Evolutionary conservation across 2,329 filamentous ascomycete genomes (phyloP).

Genomic region (Claviceps cyperi): DNA sequence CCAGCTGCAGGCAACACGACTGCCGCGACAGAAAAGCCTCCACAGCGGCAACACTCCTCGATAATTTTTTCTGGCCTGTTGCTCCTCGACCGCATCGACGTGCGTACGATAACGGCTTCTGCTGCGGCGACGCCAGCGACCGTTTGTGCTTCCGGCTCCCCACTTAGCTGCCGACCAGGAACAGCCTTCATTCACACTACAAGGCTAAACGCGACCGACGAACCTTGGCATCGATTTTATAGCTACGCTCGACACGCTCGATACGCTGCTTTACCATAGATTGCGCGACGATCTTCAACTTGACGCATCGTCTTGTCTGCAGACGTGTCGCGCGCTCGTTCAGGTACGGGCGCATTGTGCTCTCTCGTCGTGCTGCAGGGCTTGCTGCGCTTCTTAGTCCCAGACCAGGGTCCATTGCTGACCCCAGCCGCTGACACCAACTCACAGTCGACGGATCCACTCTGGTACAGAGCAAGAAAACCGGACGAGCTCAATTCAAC

Average conservation of each 20-base stretch:
- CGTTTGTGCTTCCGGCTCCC: not conserved
- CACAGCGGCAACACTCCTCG: not conserved
- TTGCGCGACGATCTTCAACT: not conserved
- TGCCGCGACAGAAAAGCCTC: not conserved
- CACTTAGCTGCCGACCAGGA: not conserved
- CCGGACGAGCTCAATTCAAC: slow-evolving; percentile 3
- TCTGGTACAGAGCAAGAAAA: not conserved
- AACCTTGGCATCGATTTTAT: not conserved
- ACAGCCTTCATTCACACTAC: not conserved
- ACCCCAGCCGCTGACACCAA: slow-evolving; percentile 4
- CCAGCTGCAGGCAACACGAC: not conserved
- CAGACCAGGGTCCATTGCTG: slow-evolving; percentile 5
- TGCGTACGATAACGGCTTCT: not conserved
- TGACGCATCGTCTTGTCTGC: not conserved
- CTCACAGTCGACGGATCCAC: slow-evolving; percentile 2
- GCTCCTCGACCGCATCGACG: not conserved
- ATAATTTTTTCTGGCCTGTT: not conserved
- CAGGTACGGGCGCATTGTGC: slow-evolving; percentile 2
- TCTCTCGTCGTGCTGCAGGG: slow-evolving; percentile 3
- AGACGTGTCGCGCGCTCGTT: slow-evolving; percentile 2
- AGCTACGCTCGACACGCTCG: not conserved
- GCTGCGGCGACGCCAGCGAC: not conserved
- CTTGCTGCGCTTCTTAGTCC: slow-evolving; percentile 1
- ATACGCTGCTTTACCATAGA: not conserved
- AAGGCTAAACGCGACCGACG: not conserved